Base-by-base conservation (phyloP, 2,329 filamentous ascomycete species). In the Aspergillus nomiae region DNA sequence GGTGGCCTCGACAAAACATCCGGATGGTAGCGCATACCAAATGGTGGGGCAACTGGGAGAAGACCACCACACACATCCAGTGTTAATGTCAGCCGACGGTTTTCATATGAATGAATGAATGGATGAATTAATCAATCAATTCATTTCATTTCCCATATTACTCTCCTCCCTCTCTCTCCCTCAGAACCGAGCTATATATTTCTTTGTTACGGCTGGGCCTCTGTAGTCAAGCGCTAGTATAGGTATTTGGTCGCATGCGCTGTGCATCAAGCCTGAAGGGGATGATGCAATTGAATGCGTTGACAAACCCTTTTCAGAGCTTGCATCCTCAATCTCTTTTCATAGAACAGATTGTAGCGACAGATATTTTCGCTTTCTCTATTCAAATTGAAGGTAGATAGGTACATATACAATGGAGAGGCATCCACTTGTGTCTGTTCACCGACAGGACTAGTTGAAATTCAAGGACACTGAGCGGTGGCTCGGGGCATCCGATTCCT, bases 401-500 rank as follows among this genome's bases (percentile, higher is more conserved):
- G 34, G 34, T 36, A 36, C 34, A 36, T 36, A 16, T 16, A 36
- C 14, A 36, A 16, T 14, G 32, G 34, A 36, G 14, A 41, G 38
- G 38, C 38, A 41, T 28, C 8, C 38, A 41, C 14, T 24, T 48
- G 11, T 12, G 21, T 14, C 45, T 48, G 24, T 48, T 28, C 45
- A 48, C n/a, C 26, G n/a, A 48, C 24, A 48, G 12, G 45, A 19
- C 8, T 10, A 34, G 10, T 10, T 32, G 48, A 51, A 32, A 45
- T 54, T 36, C 50, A 32, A 60, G 41, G 34, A 53, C 24, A 46
- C 32, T 60, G 45, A 56, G 34, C 62, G 59, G 63, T 56, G 59
- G 43, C 59, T 26, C 60, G 59, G 61, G 59, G 53, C 61, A 61
- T 55, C 38, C 51, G 34, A 55, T 62, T 63, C 61, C 59, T 60